These are phyloP conservation scores for Salix suchowensis DNA, from an alignment of 345 rosid species.

Conservation along the genomic window DNA sequence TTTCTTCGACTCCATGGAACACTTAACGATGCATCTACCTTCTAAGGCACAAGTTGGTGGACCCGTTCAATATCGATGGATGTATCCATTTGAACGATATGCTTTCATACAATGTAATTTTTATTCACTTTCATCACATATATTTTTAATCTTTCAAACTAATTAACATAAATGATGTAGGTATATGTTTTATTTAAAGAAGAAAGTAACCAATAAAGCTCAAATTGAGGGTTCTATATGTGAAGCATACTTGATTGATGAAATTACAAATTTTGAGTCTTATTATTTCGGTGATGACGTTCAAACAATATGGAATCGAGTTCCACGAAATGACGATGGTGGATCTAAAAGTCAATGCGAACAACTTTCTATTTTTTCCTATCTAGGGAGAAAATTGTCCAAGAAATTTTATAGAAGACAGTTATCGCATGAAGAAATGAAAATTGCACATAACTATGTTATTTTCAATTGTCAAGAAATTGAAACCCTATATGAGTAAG, in stretches of 20 bases:
- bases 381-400: not conserved
- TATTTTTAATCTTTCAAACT: not conserved
- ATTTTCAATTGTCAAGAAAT: not conserved
- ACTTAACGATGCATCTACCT: not conserved
- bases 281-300: not conserved
- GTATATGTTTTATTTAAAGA: no score
- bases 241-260: no score
- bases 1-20: not conserved
- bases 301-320: not conserved
- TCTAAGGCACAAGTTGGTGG: not conserved
- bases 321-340: not conserved
- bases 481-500: not conserved
- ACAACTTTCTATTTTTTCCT: not conserved
- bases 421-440: not conserved
- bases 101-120: not conserved
- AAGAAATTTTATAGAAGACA: not conserved
- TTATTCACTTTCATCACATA: not conserved
- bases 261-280: not conserved
- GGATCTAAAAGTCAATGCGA: not conserved
- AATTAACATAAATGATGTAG: not conserved
- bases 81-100: slow-evolving; percentile 14
- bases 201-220: no score
- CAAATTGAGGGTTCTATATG: no score
- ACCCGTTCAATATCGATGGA: slow-evolving; percentile 8
- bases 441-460: not conserved